Evolutionary conservation across 2,329 filamentous ascomycete species (phyloP).

Genomic region (Talaromyces verruculosus): DNA sequence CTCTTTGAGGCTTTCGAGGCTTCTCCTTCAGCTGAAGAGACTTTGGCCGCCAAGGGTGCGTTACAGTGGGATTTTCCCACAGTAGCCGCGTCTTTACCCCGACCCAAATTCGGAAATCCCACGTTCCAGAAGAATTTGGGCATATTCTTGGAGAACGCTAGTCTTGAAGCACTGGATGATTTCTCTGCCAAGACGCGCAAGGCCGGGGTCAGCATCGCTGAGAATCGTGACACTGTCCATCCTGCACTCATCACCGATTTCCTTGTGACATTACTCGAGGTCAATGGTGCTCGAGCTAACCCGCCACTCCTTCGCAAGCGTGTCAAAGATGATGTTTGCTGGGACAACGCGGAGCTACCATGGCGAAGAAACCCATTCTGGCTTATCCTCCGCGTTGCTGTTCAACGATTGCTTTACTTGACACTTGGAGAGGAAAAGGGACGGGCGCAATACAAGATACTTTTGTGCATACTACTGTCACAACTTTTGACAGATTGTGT

Average conservation of each 20-base stretch:
- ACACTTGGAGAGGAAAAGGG: slow-evolving; percentile 45
- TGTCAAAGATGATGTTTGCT: slow-evolving; percentile 63
- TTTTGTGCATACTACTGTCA: slow-evolving; percentile 54
- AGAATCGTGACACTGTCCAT: slow-evolving; percentile 58
- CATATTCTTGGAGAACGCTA: slow-evolving; percentile 7
- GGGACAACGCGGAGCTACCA: slow-evolving; percentile 50
- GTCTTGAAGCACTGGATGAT: slow-evolving; percentile 5
- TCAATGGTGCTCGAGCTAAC: slow-evolving; percentile 46
- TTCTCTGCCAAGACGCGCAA: slow-evolving; percentile 4
- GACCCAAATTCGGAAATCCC: slow-evolving; percentile 33
- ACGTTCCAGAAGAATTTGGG: neutral
- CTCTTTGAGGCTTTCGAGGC: slow-evolving; percentile 64
- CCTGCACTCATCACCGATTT: slow-evolving; percentile 61
- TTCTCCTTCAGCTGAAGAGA: slow-evolving; percentile 54
- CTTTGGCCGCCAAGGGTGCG: slow-evolving; percentile 54
- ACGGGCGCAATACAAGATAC: slow-evolving; percentile 56
- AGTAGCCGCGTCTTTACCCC: slow-evolving; percentile 50
- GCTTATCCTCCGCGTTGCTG: slow-evolving; percentile 60
- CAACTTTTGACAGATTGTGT: slow-evolving; percentile 47
- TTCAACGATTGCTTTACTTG: slow-evolving; percentile 54
- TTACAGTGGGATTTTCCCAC: slow-evolving; percentile 63
- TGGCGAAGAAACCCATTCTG: slow-evolving; percentile 65
- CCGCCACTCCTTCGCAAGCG: slow-evolving; percentile 54
- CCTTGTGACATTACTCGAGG: slow-evolving; percentile 61
- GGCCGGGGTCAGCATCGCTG: slow-evolving; percentile 38